Evolutionary conservation across 108 stramenopile species (phyloP).

Genomic region (Nitzschia sp.): DNA sequence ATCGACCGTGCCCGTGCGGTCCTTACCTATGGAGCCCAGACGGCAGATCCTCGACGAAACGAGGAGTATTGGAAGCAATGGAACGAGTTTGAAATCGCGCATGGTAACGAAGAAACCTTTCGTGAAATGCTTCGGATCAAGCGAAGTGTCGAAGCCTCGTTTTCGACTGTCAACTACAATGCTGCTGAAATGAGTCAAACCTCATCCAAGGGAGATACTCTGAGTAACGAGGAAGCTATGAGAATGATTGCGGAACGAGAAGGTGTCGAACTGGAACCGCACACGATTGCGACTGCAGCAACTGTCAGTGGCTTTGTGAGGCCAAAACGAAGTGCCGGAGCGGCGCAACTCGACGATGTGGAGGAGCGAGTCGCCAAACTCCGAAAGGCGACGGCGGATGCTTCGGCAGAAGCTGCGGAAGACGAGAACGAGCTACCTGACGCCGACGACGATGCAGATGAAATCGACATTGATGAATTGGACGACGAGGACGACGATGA

Average conservation of each 20-base stretch:
- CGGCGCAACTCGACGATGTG: constrained; percentile 78
- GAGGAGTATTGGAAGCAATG: constrained; percentile 92
- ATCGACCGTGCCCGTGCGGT: constrained; percentile 94
- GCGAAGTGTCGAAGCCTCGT: constrained; percentile 91
- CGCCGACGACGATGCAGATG: constrained; percentile 57
- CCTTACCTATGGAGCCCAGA: constrained; percentile 90
- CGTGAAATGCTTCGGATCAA: constrained; percentile 95
- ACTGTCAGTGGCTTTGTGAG: constrained; percentile 47
- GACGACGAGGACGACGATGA: constrained; percentile 43
- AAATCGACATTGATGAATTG: constrained; percentile 78
- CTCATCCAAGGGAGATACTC: constrained; percentile 40
- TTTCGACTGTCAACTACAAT: constrained; percentile 92
- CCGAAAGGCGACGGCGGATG: constrained; percentile 53
- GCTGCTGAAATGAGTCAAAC: constrained; percentile 77
- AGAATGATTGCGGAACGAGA: constrained; percentile 79
- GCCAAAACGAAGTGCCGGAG: constrained; percentile 64
- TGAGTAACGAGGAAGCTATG: constrained; percentile 86
- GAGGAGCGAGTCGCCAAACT: constrained; percentile 87
- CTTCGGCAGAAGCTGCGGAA: neutral
- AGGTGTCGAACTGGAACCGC: constrained; percentile 57
- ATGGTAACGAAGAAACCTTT: constrained; percentile 99
- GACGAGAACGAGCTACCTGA: neutral
- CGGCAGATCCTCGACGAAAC: constrained; percentile 90
- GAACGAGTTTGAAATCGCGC: constrained; percentile 97
- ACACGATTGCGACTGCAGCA: constrained; percentile 17